Percentiles rank a stretch among this genome's conserved stretches.
Evolutionary conservation across 2,329 filamentous ascomycete species (phyloP).

Genomic region (Diplodia sapinea): DNA sequence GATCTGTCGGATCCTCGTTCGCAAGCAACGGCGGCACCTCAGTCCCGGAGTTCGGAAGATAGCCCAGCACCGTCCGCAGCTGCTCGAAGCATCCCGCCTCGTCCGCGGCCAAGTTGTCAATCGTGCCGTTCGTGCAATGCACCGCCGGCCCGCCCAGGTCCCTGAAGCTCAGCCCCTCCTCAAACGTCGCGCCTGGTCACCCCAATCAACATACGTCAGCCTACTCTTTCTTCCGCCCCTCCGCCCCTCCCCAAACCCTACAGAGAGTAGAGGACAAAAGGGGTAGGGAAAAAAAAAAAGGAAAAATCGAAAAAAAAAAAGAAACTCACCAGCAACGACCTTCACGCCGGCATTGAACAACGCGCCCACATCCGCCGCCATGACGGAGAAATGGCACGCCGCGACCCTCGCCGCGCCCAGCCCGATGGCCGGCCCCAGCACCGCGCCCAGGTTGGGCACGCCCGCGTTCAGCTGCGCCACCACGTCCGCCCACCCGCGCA

Average conservation of each 20-base stretch:
- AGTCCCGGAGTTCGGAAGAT: conserved; percentile 63
- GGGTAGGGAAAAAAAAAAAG: no score
- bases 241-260: not conserved
- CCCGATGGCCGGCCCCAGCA: conserved; percentile 68
- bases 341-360: conserved; percentile 69
- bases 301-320: no score
- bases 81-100: conserved; percentile 69
- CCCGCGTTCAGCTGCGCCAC: conserved; percentile 66
- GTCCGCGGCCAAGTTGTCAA: conserved; percentile 67
- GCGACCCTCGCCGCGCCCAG: conserved; percentile 52
- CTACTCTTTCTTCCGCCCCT: no score
- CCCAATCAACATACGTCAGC: not conserved
- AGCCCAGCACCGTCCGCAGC: conserved; percentile 62
- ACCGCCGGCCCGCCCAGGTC: conserved; percentile 66
- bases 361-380: conserved; percentile 67
- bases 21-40: conserved; percentile 59
- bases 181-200: conserved; percentile 61
- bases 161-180: conserved; percentile 64
- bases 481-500: conserved; percentile 59
- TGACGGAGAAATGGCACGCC: conserved; percentile 68
- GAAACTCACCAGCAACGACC: conserved; percentile 57
- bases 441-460: conserved; percentile 68
- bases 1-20: conserved; percentile 55
- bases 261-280: no score
- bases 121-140: conserved; percentile 70